phyloP scores from a whole-genome alignment of 306 rosid genomes.

The Ormosia semicastrata region DNA sequence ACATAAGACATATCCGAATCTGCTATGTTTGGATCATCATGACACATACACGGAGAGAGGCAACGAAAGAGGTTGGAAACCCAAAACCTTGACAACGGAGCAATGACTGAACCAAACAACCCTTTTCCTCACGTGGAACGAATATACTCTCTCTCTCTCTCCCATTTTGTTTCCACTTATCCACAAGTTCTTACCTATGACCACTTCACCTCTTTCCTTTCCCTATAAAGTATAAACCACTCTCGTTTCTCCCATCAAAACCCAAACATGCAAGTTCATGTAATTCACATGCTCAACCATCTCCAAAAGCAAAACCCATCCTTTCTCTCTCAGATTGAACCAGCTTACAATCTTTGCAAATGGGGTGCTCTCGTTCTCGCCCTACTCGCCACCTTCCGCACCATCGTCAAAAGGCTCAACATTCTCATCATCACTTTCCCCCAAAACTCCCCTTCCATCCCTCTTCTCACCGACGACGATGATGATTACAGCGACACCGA shows the following conservation, averaged over 20 bases:
- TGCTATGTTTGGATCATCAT: not conserved
- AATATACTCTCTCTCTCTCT: slow-evolving; percentile 3
- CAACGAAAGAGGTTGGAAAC: too few relatives aligned
- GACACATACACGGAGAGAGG: not conserved
- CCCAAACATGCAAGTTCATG: slow-evolving; percentile 50
- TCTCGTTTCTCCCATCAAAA: not conserved
- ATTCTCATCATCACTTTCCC: slow-evolving; percentile 31
- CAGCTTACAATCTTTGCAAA: slow-evolving; percentile 44
- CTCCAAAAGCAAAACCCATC: slow-evolving; percentile 39
- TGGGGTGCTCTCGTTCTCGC: slow-evolving; percentile 68
- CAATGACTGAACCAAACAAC: not conserved
- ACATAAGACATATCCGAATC: too few relatives aligned
- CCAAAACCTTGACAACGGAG: not conserved
- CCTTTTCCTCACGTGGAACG: slow-evolving; percentile 34
- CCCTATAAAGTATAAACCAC: not conserved
- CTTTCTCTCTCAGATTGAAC: slow-evolving; percentile 32
- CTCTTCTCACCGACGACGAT: slow-evolving; percentile 16
- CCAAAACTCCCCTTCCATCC: slow-evolving; percentile 6
- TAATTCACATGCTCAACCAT: slow-evolving; percentile 43
- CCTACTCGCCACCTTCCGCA: slow-evolving; percentile 51
- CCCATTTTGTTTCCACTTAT: not conserved
- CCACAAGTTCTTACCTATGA: not conserved
- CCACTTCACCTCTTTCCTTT: not conserved
- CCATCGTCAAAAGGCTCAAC: slow-evolving; percentile 28
- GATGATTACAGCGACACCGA: slow-evolving; percentile 39